phyloP scores from a whole-genome alignment of 1,139 yeast genomes.

The Geotrichum candidum region DNA sequence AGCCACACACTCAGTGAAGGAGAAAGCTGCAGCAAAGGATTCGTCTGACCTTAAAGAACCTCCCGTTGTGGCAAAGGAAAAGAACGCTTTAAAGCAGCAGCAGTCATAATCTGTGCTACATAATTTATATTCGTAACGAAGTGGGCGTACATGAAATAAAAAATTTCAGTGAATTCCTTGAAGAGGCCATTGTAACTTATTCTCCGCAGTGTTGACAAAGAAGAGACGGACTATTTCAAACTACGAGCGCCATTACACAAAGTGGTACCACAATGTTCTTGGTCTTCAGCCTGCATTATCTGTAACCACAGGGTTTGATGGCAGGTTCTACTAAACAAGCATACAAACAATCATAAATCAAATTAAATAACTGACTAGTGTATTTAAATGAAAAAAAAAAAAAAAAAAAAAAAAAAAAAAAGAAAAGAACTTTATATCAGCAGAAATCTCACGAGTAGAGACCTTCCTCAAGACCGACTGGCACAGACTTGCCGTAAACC shows the following conservation, averaged over 20 bases:
- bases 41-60: not conserved
- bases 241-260: not conserved
- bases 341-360: not conserved
- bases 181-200: no score
- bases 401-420: not conserved
- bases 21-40: not conserved
- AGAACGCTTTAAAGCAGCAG: not conserved
- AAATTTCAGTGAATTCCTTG: not conserved
- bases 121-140: not conserved
- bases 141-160: not conserved
- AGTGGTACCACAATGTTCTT: not conserved
- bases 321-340: not conserved
- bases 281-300: not conserved
- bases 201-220: no score
- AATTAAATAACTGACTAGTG: not conserved
- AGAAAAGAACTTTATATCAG: not conserved
- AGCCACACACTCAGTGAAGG: not conserved
- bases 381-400: not conserved
- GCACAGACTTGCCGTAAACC: slow-evolving; percentile 71
- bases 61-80: not conserved
- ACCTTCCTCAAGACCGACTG: slow-evolving; percentile 71
- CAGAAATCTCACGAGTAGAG: slow-evolving; percentile 47
- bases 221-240: no score
- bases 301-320: not conserved
- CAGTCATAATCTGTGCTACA: not conserved